Evolutionary conservation across 495 filamentous ascomycete genomes (phyloP).

Genomic region (Podospora tetraspora): DNA sequence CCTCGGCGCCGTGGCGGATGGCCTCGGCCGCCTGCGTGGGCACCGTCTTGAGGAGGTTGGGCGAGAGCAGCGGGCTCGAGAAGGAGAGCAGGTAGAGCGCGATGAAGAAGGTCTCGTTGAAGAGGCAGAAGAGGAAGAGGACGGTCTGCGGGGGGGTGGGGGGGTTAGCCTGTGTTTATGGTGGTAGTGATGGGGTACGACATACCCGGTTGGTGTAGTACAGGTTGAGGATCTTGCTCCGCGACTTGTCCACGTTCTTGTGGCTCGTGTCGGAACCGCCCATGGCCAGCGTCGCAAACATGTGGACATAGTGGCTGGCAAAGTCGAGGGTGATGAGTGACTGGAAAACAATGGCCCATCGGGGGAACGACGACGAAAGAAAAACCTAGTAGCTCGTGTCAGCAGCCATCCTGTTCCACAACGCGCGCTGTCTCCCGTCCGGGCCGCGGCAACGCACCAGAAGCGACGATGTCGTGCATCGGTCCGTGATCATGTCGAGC

Average conservation of each 20-base stretch:
- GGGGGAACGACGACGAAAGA: conserved; percentile 82
- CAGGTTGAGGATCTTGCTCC: conserved; percentile 77
- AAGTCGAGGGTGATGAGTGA: conserved; percentile 84
- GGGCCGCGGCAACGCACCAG: conserved; percentile 41
- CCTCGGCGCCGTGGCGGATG: conserved; percentile 60
- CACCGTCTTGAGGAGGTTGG: conserved; percentile 60
- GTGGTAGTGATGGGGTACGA: not conserved
- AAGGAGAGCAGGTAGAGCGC: conserved; percentile 97
- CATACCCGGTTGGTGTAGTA: conserved; percentile 95
- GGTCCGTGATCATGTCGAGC: conserved; percentile 86
- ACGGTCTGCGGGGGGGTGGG: conserved; percentile 58
- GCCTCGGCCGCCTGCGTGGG: conserved; percentile 45
- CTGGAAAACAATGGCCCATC: conserved; percentile 92
- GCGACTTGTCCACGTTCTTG: conserved; percentile 81
- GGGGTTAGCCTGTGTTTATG: conserved; percentile 7
- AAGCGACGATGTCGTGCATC: conserved; percentile 90
- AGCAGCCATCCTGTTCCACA: not conserved
- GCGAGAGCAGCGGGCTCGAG: conserved; percentile 77
- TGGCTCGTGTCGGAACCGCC: conserved; percentile 73
- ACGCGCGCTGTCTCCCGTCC: not conserved
- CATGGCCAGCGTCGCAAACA: conserved; percentile 88
- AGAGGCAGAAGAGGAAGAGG: conserved; percentile 80
- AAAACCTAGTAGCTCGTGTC: conserved; percentile 47
- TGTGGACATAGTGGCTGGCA: conserved; percentile 96
- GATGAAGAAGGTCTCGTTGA: conserved; percentile 97